Base-by-base conservation (phyloP, 169 alveolate species). In the Cryptosporidium ryanae region DNA sequence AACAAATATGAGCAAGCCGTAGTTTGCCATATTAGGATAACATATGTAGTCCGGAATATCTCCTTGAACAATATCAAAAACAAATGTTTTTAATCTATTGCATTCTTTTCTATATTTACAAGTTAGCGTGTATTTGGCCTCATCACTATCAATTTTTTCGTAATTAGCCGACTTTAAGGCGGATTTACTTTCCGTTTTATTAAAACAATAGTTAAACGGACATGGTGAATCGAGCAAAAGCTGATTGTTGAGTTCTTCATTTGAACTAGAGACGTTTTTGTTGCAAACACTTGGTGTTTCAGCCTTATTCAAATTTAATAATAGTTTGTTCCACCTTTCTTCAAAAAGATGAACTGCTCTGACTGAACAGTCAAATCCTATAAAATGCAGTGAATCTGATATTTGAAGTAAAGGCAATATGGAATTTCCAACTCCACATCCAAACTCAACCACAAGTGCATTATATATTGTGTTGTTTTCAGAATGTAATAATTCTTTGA, bases 371-470 rank as follows among this genome's bases (percentile, higher is more conserved):
- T 96, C 99, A 89, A 95, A 93, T n/a, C 96, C 97, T 82, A 95
- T 91, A 43, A 94, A 94, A 82, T 92, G 70, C 13, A 92, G 91
- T 59, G 89, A 21, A 13, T 89, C 90, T 66, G 92, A 92, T 49
- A 90, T 76, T 49, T 87, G 64, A 52, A 92, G 89, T 38, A 96
- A 90, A 15, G 99, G 99, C 67, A 93, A 94, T 76, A 96, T 84
- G 27, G 98, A 95, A 87, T 96, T 95, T 1, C 99, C 99, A 0
- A 96, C 99, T 32, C 99, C 99, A 91, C 99, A 96, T 31, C 99
- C 99, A 64, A 94, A 91, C 90, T 96, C 97, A 34, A 94, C 82
- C 63, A 95, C 84, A 32, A 92, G 68, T 63, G 34, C 18, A 32
- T 54, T 59, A 17, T 17, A n/a, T n/a, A 81, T 55, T 67, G 49